phyloP scores from a whole-genome alignment of 345 rosid genomes.

The Arabidopsis suecica region DNA sequence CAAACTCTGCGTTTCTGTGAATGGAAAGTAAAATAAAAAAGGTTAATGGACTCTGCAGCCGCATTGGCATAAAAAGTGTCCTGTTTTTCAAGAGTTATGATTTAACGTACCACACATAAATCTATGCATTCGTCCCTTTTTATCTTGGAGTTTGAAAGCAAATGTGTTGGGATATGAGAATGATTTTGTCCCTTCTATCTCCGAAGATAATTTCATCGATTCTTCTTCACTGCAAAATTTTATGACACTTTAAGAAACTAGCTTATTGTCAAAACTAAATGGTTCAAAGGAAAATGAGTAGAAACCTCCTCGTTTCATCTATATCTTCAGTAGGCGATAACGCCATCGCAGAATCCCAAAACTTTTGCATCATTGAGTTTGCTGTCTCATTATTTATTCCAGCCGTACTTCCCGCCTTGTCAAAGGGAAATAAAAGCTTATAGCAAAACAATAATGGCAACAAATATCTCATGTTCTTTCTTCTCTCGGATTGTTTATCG shows the following conservation, averaged over 20 bases:
- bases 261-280: constrained; percentile 22
- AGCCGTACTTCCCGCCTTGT: constrained; percentile 72
- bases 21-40: neutral
- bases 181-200: constrained; percentile 70
- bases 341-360: constrained; percentile 98
- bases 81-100: neutral
- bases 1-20: constrained; percentile 70
- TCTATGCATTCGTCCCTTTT: constrained; percentile 85
- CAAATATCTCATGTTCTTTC: neutral
- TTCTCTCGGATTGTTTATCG: neutral
- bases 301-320: constrained; percentile 76
- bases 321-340: constrained; percentile 74
- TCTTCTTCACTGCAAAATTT: constrained; percentile 65
- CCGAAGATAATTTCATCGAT: constrained; percentile 77
- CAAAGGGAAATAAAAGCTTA: neutral
- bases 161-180: constrained; percentile 60
- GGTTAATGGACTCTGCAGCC: constrained; percentile 1
- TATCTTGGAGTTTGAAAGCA: constrained; percentile 87
- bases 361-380: constrained; percentile 90
- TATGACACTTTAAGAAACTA: constrained; percentile 3
- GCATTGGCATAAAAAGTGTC: constrained; percentile 1
- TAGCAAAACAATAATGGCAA: constrained; percentile 23
- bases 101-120: constrained; percentile 75
- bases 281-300: constrained; percentile 16
- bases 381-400: constrained; percentile 80